Percentiles rank a stretch among this genome's conserved stretches.
Evolutionary conservation across 345 rosid genomes (phyloP).

Genomic region (Carallia pectinifolia): DNA sequence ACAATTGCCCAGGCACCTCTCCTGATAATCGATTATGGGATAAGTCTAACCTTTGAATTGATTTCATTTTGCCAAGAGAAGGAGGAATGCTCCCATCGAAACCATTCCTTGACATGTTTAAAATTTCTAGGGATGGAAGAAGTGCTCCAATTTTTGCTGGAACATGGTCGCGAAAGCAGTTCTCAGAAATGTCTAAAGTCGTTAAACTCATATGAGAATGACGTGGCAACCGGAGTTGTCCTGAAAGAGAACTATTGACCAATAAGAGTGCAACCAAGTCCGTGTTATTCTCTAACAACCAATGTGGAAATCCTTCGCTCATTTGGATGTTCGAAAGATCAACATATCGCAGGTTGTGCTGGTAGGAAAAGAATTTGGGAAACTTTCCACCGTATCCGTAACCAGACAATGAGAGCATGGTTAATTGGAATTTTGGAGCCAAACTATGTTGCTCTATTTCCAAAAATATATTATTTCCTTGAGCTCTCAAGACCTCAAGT

Average conservation of each 20-base stretch:
- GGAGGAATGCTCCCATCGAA: not conserved
- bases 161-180: not conserved
- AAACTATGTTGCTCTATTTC: not conserved
- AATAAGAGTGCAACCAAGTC: not conserved
- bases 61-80: not conserved
- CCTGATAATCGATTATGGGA: not conserved
- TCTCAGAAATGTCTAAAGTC: not conserved
- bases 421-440: constrained; percentile 7
- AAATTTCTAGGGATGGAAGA: not conserved
- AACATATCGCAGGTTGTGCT: not conserved
- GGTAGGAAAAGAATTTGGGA: constrained; percentile 3
- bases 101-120: not conserved
- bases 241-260: not conserved
- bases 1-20: not conserved
- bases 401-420: not conserved
- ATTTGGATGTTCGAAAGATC: not conserved
- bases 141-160: not conserved
- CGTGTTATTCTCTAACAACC: constrained; percentile 2
- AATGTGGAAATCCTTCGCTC: not conserved
- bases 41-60: not conserved
- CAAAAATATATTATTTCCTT: not conserved
- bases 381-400: not conserved
- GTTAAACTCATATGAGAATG: not conserved
- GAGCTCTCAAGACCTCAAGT: not conserved
- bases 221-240: not conserved